phyloP scores from a whole-genome alignment of 1,139 yeast genomes.

The Yarrowia galli region DNA sequence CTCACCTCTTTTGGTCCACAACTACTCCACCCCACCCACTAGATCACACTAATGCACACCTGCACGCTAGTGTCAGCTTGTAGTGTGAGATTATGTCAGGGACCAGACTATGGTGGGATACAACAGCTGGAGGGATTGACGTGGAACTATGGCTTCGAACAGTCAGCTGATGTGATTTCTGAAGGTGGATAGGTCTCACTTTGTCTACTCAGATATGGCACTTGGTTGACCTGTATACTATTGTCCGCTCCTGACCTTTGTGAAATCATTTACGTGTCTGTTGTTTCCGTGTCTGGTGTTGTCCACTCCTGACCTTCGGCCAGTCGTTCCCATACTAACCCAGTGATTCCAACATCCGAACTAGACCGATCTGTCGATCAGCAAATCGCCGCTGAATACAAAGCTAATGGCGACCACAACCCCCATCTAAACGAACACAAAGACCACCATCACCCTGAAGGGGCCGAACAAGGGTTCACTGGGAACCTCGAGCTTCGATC shows the following conservation, averaged over 20 bases:
- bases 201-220: too few species aligned
- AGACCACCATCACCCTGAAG: constrained; percentile 28
- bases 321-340: constrained; percentile 2
- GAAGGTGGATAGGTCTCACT: too few species aligned
- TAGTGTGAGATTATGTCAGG: constrained; percentile 9
- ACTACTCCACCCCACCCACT: background rate
- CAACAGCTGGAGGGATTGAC: too few species aligned
- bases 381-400: background rate
- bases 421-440: background rate
- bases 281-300: too few species aligned
- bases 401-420: constrained; percentile 3
- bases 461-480: constrained; percentile 27
- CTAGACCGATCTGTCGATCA: constrained; percentile 9
- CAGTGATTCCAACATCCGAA: constrained; percentile 17
- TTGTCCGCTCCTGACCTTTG: too few species aligned
- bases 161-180: too few species aligned
- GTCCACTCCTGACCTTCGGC: background rate
- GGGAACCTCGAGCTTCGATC: constrained; percentile 29
- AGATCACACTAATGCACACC: background rate
- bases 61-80: constrained; percentile 2
- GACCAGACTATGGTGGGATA: background rate
- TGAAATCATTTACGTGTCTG: too few species aligned
- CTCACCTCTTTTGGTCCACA: too few species aligned
- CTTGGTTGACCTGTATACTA: too few species aligned
- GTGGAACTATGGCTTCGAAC: too few species aligned